Evolutionary conservation across 345 rosid species (phyloP), one percentile per base, ranked within the genome.

Genomic region (Excoecaria agallocha): DNA sequence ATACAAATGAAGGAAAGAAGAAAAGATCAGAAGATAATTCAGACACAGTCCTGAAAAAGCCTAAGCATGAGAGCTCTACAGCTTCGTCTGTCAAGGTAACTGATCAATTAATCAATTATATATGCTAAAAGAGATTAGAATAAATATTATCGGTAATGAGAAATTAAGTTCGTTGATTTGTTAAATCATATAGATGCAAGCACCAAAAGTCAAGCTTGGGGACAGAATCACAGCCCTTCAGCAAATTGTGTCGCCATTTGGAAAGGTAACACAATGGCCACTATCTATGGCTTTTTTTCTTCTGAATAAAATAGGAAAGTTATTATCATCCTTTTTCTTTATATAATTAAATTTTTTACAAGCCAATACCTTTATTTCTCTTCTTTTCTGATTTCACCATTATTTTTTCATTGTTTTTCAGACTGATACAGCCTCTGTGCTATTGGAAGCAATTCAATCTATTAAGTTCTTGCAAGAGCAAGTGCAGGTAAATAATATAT

Each of bases 231-330:
- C 95, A 10, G 87, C 91, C 82, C 92, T 93, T 75, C 98, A 93
- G 78, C 98, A 93, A 83, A 93, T 93, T 77, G 98, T 93, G 82
- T 89, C 98, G 67, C 98, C 98, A n/a, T 93, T 89, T 77, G 98
- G 98, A 78, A 91, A 89, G 98, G 98, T 93, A 71, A 25, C 70
- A 59, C 10, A 77, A 58, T 48, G 55, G 49, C 30, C 77, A 35
- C 66, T 49, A 67, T 17, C 17, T 69, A 65, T 56, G 68, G 15
- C 55, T 46, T 12, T 60, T 71, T 20, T 49, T 22, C 56, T 48
- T 10, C 24, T 24, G 25, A 48, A 24, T 3, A 19, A 43, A 15
- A 16, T 46, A 43, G 49, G 4, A 24, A 58, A 15, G 3, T 11
- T 6, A 35, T 54, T 46, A 58, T 70, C 62, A 22, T 70, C 52